phyloP scores from a whole-genome alignment of 192 early-diverging fungal genomes.

The Coemansia sp. region DNA sequence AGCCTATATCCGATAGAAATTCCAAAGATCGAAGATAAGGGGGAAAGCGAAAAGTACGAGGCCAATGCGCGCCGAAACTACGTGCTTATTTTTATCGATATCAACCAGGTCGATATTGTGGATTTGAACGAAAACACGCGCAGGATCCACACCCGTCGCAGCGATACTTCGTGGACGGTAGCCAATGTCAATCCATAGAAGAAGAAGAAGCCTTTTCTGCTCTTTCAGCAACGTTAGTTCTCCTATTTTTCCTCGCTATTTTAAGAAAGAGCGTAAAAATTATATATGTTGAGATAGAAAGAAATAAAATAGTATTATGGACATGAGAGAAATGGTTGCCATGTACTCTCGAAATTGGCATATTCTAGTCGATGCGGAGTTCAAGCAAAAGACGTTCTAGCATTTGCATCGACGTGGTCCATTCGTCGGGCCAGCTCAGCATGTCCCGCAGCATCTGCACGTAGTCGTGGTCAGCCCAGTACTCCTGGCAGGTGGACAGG shows the following conservation, averaged over 20 bases:
- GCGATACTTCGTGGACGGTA: constrained; percentile 40
- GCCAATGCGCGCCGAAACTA: constrained; percentile 47
- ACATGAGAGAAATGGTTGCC: neutral
- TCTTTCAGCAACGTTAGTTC: neutral
- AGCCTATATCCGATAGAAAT: constrained; percentile 35
- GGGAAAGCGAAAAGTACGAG: constrained; percentile 29
- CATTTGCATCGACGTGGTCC: constrained; percentile 56
- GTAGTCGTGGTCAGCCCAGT: constrained; percentile 54
- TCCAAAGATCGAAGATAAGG: constrained; percentile 22
- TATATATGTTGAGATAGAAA: neutral
- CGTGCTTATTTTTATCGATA: constrained; percentile 44
- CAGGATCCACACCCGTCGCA: constrained; percentile 37
- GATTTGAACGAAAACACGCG: constrained; percentile 30
- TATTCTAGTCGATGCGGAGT: constrained; percentile 37
- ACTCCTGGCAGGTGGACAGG: constrained; percentile 45
- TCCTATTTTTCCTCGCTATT: neutral
- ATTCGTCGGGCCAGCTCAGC: constrained; percentile 53
- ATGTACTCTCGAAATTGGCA: neutral
- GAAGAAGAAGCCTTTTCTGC: neutral
- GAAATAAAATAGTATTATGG: neutral
- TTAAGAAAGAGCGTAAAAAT: neutral
- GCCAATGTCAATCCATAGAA: constrained; percentile 36
- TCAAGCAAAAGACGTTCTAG: constrained; percentile 49
- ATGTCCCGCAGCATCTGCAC: constrained; percentile 38
- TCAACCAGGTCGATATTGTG: constrained; percentile 46